A percentile compares a stretch with the other conserved stretches of the same genome.
phyloP scores from a whole-genome alignment of 2,329 filamentous ascomycete genomes.

The Alternaria viburni region DNA sequence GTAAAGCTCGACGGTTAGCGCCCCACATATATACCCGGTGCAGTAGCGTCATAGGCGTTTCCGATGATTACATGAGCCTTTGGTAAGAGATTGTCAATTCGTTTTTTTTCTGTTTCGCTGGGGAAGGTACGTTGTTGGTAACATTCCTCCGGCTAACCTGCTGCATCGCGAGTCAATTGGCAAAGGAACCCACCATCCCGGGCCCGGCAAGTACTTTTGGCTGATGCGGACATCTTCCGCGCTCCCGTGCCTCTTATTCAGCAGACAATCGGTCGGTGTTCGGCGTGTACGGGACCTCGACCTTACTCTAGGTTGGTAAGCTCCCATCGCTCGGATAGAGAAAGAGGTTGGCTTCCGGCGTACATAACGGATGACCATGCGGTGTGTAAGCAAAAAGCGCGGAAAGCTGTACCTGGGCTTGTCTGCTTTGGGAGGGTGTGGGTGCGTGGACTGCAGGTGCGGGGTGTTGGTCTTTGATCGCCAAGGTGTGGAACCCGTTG shows the following conservation, averaged over 20 bases:
- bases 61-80: constrained; percentile 11
- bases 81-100: constrained; percentile 7
- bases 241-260: not conserved
- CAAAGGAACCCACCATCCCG: not conserved
- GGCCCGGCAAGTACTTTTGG: not conserved
- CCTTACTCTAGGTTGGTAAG: not conserved
- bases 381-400: constrained; percentile 22
- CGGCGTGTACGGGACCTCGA: not conserved
- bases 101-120: not conserved
- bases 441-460: constrained; percentile 11
- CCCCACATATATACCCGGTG: constrained; percentile 1
- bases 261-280: not conserved
- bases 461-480: constrained; percentile 14
- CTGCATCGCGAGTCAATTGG: not conserved
- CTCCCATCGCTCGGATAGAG: constrained; percentile 1
- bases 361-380: constrained; percentile 8
- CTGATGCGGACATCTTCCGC: not conserved
- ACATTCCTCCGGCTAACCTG: not conserved
- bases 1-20: not conserved
- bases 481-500: constrained; percentile 1
- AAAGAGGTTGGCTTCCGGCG: constrained; percentile 5
- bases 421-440: constrained; percentile 8
- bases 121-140: not conserved
- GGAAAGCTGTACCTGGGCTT: constrained; percentile 16
- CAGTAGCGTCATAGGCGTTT: constrained; percentile 12